Evolutionary conservation across 2,329 filamentous ascomycete species (phyloP), one percentile per base, ranked within the genome.

Genomic region (Akanthomyces lecanii): DNA sequence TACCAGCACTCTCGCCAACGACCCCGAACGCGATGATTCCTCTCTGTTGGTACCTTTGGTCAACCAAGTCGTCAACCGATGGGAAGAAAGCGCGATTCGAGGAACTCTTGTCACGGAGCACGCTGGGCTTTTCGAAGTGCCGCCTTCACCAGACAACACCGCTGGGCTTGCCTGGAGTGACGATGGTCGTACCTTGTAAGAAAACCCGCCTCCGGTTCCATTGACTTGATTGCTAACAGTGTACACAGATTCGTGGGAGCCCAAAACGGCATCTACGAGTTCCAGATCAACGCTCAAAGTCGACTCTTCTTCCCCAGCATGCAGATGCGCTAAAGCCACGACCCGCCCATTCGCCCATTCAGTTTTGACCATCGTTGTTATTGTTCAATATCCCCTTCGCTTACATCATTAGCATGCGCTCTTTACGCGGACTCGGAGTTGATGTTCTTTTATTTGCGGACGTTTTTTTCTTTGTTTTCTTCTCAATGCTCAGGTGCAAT

Each of bases 211-310:
- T 44, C 23, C 59, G 52, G 63, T 58, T 56, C 4, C 6, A 5
- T 61, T 36, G n/a, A 7, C 30, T 8, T 47, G 25, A 14, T 5
- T 54, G 63, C 72, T 73, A 60, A 72, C 68, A 53, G 21, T 63
- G 16, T 45, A 23, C 3, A 30, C 4, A 89, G 86, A 62, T 88
- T 83, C 68, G 78, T 88, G 47, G 86, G 83, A 23, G 83, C 85
- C 40, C 87, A 91, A 71, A 86, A 90, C 67, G 90, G 90, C 62
- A 88, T 93, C 61, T 91, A 91, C 69, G 89, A 92, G 75, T 85
- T 91, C 68, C 82, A 81, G 40, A 81, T 93, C 66, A 87, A 91
- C 71, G 69, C 87, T 21, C 79, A 83, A 55, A 80, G 77, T 63
- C 81, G 90, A 64, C 89, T 86, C 73, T 76, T 81, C 38, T 82